Conservation (phyloP, 768 basidiomycete species). For the Cyclocybe aegerita region DNA sequence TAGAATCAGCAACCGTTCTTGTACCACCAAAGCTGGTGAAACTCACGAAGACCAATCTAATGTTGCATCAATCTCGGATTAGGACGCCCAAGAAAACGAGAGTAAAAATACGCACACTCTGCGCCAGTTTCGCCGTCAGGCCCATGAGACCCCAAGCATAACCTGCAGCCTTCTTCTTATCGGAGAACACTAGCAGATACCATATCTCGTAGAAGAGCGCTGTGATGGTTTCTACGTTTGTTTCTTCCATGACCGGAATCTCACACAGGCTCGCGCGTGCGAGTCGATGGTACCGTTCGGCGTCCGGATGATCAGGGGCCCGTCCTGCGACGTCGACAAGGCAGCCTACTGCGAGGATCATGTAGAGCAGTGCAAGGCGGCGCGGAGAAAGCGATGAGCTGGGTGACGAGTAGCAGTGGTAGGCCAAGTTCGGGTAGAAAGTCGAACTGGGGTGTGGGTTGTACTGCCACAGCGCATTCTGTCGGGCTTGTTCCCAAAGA, state of each 20-base stretch:
- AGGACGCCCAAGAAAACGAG: neutral
- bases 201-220: conserved; percentile 63
- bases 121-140: conserved; percentile 59
- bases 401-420: conserved; percentile 61
- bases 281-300: conserved; percentile 58
- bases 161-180: conserved; percentile 63
- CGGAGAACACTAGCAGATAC: conserved; percentile 69
- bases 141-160: conserved; percentile 58
- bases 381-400: conserved; percentile 56
- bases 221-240: conserved; percentile 61
- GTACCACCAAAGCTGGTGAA: neutral
- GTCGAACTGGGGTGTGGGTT: conserved; percentile 66
- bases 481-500: conserved; percentile 60
- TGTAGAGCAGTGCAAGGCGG: conserved; percentile 61
- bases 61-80: conserved; percentile 8
- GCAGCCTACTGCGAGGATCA: conserved; percentile 70
- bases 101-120: conserved; percentile 46
- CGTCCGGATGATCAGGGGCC: conserved; percentile 47
- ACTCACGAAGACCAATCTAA: conserved; percentile 61
- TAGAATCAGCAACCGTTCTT: conserved; percentile 2
- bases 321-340: conserved; percentile 57
- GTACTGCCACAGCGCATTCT: conserved; percentile 72
- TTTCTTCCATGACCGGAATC: conserved; percentile 66
- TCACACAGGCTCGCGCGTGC: conserved; percentile 62
- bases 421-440: conserved; percentile 63